Evolutionary conservation across 116 monocot species (phyloP).

Genomic region (Trichopus zeylanicus): DNA sequence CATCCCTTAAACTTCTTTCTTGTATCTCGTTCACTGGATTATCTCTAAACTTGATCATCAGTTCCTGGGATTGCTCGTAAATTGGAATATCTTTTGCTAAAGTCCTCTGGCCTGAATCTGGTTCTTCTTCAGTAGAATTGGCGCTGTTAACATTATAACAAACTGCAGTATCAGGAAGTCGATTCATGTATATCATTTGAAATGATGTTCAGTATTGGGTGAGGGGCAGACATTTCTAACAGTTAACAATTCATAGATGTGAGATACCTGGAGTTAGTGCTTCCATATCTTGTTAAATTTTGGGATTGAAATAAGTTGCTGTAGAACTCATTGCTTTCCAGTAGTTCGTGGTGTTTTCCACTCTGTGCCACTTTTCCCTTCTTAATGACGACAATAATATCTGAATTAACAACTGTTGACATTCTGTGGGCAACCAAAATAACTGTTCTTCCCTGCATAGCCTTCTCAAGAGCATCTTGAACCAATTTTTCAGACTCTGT

Average conservation of each 20-base stretch:
- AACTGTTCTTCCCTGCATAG: constrained; percentile 38
- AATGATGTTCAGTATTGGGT: neutral
- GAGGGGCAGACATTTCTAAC: too few relatives aligned
- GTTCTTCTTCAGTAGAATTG: constrained; percentile 10
- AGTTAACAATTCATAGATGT: too few relatives aligned
- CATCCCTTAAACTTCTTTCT: constrained; percentile 5
- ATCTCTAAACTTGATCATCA: neutral
- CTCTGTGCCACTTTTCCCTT: constrained; percentile 32
- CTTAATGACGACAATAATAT: constrained; percentile 29
- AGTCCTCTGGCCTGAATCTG: neutral
- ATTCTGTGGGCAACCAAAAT: constrained; percentile 38
- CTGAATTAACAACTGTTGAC: constrained; percentile 29
- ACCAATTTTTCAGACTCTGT: constrained; percentile 39
- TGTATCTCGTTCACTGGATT: neutral
- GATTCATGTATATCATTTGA: neutral
- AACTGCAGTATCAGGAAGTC: neutral
- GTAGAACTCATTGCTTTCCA: constrained; percentile 27
- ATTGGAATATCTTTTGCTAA: neutral
- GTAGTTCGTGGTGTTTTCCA: constrained; percentile 31
- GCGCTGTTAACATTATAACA: constrained; percentile 6
- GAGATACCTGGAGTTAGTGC: constrained; percentile 1
- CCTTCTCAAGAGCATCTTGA: constrained; percentile 36
- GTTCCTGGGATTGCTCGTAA: constrained; percentile 12
- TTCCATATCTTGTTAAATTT: constrained; percentile 4
- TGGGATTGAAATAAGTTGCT: constrained; percentile 23